A percentile compares a stretch with the other conserved stretches of the same genome.
Evolutionary conservation across 2,329 filamentous ascomycete genomes (phyloP).

Genomic region (Bretziella fagacearum): DNA sequence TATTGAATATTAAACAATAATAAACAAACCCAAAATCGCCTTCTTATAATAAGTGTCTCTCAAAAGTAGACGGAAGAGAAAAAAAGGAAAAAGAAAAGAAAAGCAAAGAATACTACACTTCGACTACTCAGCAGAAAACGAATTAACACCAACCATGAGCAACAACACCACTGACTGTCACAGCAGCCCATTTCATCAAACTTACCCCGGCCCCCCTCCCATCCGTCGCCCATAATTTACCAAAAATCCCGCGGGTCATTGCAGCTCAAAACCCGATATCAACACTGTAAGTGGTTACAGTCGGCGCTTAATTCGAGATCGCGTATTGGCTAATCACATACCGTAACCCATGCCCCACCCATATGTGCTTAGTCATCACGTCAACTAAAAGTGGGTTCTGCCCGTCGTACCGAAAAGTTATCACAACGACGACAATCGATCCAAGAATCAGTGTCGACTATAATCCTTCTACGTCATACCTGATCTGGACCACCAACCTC

Average conservation of each 20-base stretch:
- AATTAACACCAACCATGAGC: neutral
- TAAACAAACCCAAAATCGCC: too few species aligned
- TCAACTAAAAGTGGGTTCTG: slow-evolving; percentile 4
- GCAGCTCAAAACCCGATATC: slow-evolving; percentile 2
- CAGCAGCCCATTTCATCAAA: neutral
- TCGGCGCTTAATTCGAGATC: slow-evolving; percentile 14
- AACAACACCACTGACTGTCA: neutral
- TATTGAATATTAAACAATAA: too few species aligned
- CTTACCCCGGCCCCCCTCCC: slow-evolving; percentile 1
- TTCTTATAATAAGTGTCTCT: too few species aligned
- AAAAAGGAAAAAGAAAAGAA: neutral
- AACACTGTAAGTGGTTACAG: slow-evolving; percentile 14
- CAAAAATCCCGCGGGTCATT: neutral
- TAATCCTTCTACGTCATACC: neutral
- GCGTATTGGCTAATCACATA: slow-evolving; percentile 11
- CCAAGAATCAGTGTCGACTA: neutral
- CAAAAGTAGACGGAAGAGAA: too few species aligned
- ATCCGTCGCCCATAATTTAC: neutral
- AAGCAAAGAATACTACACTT: neutral
- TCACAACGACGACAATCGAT: slow-evolving; percentile 4
- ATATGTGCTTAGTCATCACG: neutral
- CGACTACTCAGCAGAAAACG: neutral
- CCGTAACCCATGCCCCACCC: neutral
- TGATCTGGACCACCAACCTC: neutral
- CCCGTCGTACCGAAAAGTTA: slow-evolving; percentile 5